phyloP scores from a whole-genome alignment of 176 grass and related monocot genomes.

The Typha latifolia region DNA sequence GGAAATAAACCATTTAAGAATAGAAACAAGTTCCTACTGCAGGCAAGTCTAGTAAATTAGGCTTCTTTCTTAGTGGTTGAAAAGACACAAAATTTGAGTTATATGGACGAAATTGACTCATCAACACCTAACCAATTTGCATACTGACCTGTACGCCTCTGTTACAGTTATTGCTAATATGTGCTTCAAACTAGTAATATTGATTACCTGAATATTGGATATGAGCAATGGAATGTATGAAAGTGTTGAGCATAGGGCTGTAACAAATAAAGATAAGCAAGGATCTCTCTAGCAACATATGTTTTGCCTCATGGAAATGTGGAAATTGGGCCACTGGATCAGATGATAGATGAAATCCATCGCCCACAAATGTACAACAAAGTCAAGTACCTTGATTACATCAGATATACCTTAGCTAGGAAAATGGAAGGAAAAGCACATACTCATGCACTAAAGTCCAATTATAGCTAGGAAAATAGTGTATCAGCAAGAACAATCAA shows the following conservation, averaged over 20 bases:
- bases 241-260: not conserved
- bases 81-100: not conserved
- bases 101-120: not conserved
- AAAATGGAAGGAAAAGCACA: slow-evolving; percentile 6
- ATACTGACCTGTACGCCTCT: not conserved
- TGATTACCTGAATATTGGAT: not conserved
- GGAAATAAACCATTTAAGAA: too few relatives aligned
- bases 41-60: too few relatives aligned
- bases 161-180: not conserved
- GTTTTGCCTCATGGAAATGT: not conserved
- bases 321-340: not conserved
- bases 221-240: slow-evolving; percentile 2
- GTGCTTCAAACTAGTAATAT: not conserved
- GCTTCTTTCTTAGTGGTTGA: too few relatives aligned
- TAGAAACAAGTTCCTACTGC: too few relatives aligned
- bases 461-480: not conserved
- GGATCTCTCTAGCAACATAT: slow-evolving; percentile 2
- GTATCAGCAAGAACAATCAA: not conserved
- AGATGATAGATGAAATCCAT: slow-evolving; percentile 5
- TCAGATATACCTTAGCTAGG: not conserved
- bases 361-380: slow-evolving; percentile 2
- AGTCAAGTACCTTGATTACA: not conserved
- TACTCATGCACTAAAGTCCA: not conserved
- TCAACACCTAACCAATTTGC: not conserved
- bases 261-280: not conserved